A percentile compares a stretch with the other conserved stretches of the same genome.
Evolutionary conservation across 2,329 filamentous ascomycete species (phyloP).

Genomic region (Exophiala sp.): DNA sequence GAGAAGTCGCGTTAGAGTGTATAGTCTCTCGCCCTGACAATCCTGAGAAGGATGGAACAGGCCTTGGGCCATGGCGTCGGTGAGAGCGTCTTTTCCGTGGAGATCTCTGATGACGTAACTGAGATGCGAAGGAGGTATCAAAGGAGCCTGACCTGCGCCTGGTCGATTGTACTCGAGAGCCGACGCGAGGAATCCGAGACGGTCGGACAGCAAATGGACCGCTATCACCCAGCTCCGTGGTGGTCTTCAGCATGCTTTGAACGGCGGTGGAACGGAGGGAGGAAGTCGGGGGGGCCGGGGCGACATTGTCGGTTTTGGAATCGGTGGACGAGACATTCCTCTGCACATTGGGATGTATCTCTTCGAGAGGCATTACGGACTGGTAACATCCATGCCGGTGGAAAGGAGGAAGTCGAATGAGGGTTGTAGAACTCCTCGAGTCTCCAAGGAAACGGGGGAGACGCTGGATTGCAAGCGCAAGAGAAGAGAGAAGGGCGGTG

Average conservation of each 20-base stretch:
- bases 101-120: conserved; percentile 14
- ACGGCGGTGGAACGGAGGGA: conserved; percentile 45
- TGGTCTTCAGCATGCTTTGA: conserved; percentile 61
- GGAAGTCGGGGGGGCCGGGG: conserved; percentile 2
- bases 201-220: conserved; percentile 54
- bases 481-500: neutral
- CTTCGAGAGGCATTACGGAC: conserved; percentile 24
- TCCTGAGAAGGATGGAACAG: conserved; percentile 19
- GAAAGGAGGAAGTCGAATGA: neutral
- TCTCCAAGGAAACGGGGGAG: no score
- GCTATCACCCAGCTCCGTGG: conserved; percentile 61
- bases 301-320: conserved; percentile 7
- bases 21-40: conserved; percentile 24
- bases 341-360: conserved; percentile 22
- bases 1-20: conserved; percentile 15
- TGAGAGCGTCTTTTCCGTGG: conserved; percentile 10
- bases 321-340: conserved; percentile 9
- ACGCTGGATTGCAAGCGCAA: no score
- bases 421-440: neutral
- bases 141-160: conserved; percentile 23
- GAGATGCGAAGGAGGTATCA: conserved; percentile 20
- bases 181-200: conserved; percentile 34
- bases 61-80: conserved; percentile 18
- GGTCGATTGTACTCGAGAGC: conserved; percentile 25
- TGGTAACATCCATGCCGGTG: conserved; percentile 4